Evolutionary conservation across 306 rosid genomes (phyloP).

Genomic region (Cicer yamashitae): DNA sequence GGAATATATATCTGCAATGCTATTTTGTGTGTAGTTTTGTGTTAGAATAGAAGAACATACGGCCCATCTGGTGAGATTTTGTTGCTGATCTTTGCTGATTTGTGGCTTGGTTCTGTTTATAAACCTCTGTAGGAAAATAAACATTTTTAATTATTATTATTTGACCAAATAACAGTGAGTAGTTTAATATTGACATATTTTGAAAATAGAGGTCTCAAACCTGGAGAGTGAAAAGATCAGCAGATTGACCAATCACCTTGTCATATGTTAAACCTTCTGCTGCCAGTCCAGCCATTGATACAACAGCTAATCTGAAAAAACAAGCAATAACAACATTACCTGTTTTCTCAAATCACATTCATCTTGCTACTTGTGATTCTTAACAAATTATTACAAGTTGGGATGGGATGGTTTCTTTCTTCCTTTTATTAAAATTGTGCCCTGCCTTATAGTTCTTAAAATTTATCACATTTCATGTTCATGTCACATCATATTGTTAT

Average conservation of each 20-base stretch:
- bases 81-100: constrained; percentile 90
- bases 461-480: not conserved
- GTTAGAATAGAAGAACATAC: constrained; percentile 59
- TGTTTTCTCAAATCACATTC: not conserved
- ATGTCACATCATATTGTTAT: not conserved
- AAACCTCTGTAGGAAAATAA: constrained; percentile 58
- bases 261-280: constrained; percentile 91
- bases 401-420: not conserved
- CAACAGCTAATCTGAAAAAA: constrained; percentile 72
- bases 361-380: constrained; percentile 26
- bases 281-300: constrained; percentile 94
- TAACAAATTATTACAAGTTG: not conserved
- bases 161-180: not conserved
- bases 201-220: constrained; percentile 41
- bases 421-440: not conserved
- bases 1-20: constrained; percentile 4
- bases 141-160: not conserved
- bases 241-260: constrained; percentile 91
- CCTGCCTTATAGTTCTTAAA: not conserved
- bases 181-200: not conserved
- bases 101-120: constrained; percentile 91
- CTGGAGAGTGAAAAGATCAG: constrained; percentile 76
- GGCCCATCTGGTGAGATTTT: constrained; percentile 98
- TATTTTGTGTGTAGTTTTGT: not conserved
- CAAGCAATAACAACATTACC: not conserved